These are phyloP conservation scores for Senna siamea DNA, from an alignment of 306 rosid species.

Conservation along the genomic window DNA sequence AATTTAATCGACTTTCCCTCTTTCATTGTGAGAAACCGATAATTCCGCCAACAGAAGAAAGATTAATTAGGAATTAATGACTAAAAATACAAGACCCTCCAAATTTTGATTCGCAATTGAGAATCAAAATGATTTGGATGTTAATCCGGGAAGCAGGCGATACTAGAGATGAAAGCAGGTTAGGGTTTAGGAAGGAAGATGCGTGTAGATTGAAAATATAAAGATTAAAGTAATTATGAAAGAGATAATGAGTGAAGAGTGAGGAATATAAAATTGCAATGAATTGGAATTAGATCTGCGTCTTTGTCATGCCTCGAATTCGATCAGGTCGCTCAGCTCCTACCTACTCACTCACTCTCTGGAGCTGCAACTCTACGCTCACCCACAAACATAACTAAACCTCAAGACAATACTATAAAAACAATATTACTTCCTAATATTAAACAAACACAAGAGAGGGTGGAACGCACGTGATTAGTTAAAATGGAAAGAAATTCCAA, in stretches of 20 bases:
- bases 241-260: background rate
- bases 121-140: background rate
- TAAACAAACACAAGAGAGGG: background rate
- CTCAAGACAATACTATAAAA: no score
- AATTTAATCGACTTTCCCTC: constrained; percentile 77
- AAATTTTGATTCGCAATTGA: constrained; percentile 30
- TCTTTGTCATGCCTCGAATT: background rate
- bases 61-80: background rate
- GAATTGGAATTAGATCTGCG: constrained; percentile 19
- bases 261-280: background rate
- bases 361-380: background rate
- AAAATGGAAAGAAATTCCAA: no score
- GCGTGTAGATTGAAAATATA: background rate
- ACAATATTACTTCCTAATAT: no score
- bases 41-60: background rate
- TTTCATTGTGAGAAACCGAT: constrained; percentile 61
- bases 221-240: background rate
- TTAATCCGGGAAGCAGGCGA: constrained; percentile 4
- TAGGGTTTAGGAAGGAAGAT: constrained; percentile 51
- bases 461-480: background rate
- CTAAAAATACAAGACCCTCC: background rate
- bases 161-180: background rate
- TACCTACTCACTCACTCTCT: background rate
- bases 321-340: constrained; percentile 1
- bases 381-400: background rate